Conservation (phyloP, 2,329 filamentous ascomycete genomes). For the Alternaria longipes region DNA sequence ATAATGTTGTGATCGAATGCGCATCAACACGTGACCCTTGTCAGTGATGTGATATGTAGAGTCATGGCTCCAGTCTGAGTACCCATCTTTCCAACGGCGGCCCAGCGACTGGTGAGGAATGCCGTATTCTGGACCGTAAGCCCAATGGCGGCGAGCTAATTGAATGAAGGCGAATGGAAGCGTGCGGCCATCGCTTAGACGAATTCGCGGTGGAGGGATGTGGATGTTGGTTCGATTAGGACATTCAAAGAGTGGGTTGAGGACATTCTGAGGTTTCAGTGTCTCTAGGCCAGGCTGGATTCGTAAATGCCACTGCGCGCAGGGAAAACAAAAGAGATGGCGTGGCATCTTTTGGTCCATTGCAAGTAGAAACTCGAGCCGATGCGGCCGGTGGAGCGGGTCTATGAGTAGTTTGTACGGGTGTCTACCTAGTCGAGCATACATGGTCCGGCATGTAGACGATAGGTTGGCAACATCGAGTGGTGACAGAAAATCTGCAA, state of each 20-base stretch:
- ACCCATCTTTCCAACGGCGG: conserved; percentile 64
- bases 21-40: conserved; percentile 64
- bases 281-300: conserved; percentile 63
- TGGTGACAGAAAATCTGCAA: conserved; percentile 38
- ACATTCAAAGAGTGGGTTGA: conserved; percentile 67
- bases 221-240: conserved; percentile 62
- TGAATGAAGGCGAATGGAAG: conserved; percentile 68
- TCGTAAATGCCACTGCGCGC: conserved; percentile 64
- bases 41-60: conserved; percentile 63
- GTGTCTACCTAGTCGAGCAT: conserved; percentile 33
- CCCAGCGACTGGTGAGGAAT: conserved; percentile 51
- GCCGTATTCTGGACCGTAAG: conserved; percentile 56
- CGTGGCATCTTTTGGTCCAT: conserved; percentile 63
- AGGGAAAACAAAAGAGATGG: conserved; percentile 68
- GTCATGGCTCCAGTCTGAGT: conserved; percentile 63
- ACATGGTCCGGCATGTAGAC: conserved; percentile 41
- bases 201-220: conserved; percentile 62
- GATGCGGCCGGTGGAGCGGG: conserved; percentile 57
- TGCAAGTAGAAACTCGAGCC: conserved; percentile 60
- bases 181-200: conserved; percentile 60
- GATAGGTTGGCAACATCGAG: conserved; percentile 41
- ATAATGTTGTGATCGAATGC: conserved; percentile 64
- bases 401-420: conserved; percentile 36
- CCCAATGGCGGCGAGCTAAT: conserved; percentile 61
- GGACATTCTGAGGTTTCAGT: conserved; percentile 61